Conservation (phyloP, 2,329 filamentous ascomycete species). For the Piedraia hortae region DNA sequence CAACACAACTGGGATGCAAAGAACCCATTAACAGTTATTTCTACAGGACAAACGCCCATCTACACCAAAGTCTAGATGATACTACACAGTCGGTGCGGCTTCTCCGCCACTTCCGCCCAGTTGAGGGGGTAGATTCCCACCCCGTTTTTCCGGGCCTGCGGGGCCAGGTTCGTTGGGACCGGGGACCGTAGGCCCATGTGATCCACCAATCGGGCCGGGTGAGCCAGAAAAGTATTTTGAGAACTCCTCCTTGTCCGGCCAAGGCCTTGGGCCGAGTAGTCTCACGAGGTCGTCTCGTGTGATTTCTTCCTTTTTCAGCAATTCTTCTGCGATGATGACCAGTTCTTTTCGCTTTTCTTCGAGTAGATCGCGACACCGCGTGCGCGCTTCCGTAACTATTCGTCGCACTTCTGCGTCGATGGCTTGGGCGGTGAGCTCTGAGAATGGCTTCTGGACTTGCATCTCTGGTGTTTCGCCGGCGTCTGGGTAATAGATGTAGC, state of each 20-base stretch:
- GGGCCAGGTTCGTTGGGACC: constrained; percentile 2
- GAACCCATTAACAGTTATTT: too few relatives aligned
- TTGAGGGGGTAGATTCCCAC: constrained; percentile 4
- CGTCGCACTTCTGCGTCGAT: constrained; percentile 80
- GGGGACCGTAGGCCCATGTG: constrained; percentile 2
- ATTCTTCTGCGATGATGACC: constrained; percentile 71
- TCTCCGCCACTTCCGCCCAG: constrained; percentile 4
- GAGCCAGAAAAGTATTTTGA: constrained; percentile 53
- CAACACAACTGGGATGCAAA: too few relatives aligned
- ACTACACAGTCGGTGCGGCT: constrained; percentile 9
- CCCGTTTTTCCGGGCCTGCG: constrained; percentile 1
- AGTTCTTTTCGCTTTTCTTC: constrained; percentile 68
- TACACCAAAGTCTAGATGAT: constrained; percentile 7
- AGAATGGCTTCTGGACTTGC: constrained; percentile 85
- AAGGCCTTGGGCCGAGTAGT: constrained; percentile 60
- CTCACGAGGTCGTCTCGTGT: constrained; percentile 78
- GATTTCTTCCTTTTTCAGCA: constrained; percentile 75
- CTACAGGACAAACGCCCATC: too few relatives aligned
- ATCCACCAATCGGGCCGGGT: constrained; percentile 2
- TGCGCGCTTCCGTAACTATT: constrained; percentile 79
- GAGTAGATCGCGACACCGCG: constrained; percentile 63
- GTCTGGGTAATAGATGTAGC: constrained; percentile 70
- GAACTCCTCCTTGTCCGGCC: constrained; percentile 67
- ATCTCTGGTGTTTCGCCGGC: constrained; percentile 14
- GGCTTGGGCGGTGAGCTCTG: constrained; percentile 69